phyloP scores from a whole-genome alignment of 192 early-diverging fungal species.

The Podila minutissima region DNA sequence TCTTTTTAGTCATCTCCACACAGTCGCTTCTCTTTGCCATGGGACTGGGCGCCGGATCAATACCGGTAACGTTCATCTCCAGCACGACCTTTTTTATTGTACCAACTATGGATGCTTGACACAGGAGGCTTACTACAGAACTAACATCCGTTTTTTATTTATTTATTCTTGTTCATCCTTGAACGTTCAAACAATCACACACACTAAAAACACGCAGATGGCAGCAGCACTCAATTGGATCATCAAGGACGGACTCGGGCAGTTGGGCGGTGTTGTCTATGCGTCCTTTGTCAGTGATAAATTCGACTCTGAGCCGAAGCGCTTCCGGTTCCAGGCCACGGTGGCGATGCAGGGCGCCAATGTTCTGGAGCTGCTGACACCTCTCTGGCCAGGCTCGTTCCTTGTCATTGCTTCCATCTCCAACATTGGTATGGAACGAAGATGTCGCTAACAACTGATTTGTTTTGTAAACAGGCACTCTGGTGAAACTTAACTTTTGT shows the following conservation, averaged over 20 bases:
- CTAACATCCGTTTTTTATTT: too few relatives aligned
- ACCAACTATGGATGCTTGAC: too few relatives aligned
- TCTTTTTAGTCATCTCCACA: conserved; percentile 72
- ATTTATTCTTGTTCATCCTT: conserved; percentile 1
- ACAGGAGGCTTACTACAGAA: too few relatives aligned
- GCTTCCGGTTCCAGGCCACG: conserved; percentile 79
- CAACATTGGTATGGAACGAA: conserved; percentile 72
- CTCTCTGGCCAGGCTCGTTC: conserved; percentile 81
- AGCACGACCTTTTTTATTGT: too few relatives aligned
- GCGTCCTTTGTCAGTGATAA: conserved; percentile 77
- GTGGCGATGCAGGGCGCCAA: conserved; percentile 78
- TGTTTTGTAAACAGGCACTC: background rate
- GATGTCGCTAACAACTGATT: too few relatives aligned
- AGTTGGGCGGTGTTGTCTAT: conserved; percentile 86
- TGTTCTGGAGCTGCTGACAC: conserved; percentile 81
- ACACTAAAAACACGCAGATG: conserved; percentile 30
- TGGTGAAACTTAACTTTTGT: background rate
- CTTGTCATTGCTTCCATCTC: conserved; percentile 77
- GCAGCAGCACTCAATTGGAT: conserved; percentile 93
- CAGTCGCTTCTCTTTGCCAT: conserved; percentile 89
- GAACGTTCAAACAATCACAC: too few relatives aligned
- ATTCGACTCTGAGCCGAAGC: conserved; percentile 88
- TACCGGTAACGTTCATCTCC: conserved; percentile 47
- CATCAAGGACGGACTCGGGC: conserved; percentile 90
- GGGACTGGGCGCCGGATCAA: conserved; percentile 80